Percentiles rank a stretch among this genome's conserved stretches.
Conservation (phyloP, 371 early-diverging fungal species). For the Mucor lusitanicus region DNA sequence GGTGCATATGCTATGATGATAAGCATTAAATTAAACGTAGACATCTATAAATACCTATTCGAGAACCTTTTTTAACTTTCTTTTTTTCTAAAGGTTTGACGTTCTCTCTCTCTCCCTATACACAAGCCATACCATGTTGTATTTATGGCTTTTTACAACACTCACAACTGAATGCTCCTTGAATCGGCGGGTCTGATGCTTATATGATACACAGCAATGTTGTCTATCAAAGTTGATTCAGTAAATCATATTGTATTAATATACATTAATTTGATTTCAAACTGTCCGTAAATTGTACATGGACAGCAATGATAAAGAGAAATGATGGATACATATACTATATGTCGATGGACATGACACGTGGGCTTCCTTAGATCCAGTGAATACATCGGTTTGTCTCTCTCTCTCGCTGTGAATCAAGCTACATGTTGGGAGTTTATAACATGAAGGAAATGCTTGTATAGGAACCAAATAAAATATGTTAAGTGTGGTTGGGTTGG, state of each 20-base stretch:
- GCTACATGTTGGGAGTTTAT: neutral
- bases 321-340: neutral
- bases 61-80: neutral
- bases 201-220: neutral
- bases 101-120: neutral
- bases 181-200: neutral
- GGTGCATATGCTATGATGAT: neutral
- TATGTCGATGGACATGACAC: neutral
- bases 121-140: neutral
- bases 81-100: neutral
- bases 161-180: neutral
- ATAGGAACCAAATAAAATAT: neutral
- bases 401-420: neutral
- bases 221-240: neutral
- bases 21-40: neutral
- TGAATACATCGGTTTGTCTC: neutral
- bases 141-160: neutral
- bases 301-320: neutral
- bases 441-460: neutral
- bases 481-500: conserved; percentile 10
- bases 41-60: neutral
- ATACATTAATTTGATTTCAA: neutral
- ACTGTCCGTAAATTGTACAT: neutral
- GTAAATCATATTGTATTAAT: neutral
- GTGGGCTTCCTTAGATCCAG: neutral